Evolutionary conservation across 2,329 filamentous ascomycete genomes (phyloP).

Genomic region (Byssothecium circinans): DNA sequence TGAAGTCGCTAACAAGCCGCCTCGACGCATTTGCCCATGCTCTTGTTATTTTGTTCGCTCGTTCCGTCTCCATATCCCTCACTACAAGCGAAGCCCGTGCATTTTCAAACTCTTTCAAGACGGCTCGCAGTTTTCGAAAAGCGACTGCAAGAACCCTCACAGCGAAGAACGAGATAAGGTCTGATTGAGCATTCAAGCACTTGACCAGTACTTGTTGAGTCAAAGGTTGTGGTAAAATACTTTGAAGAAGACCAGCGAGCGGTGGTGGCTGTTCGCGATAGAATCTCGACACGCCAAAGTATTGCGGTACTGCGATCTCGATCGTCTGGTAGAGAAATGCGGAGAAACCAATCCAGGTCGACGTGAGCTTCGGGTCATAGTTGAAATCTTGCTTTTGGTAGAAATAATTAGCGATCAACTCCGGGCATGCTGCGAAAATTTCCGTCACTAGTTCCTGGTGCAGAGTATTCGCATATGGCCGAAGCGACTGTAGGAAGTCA

Average conservation of each 20-base stretch:
- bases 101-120: conserved; percentile 62
- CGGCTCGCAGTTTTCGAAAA: conserved; percentile 72
- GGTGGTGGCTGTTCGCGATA: conserved; percentile 74
- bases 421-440: conserved; percentile 80
- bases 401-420: conserved; percentile 88
- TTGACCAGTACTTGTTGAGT: conserved; percentile 77
- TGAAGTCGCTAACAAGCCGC: conserved; percentile 73
- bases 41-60: conserved; percentile 12
- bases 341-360: conserved; percentile 93
- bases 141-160: conserved; percentile 76
- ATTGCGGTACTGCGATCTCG: conserved; percentile 69
- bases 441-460: conserved; percentile 80
- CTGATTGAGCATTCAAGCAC: conserved; percentile 76
- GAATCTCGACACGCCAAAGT: conserved; percentile 67
- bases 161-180: conserved; percentile 81
- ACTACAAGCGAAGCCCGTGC: conserved; percentile 45
- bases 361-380: conserved; percentile 87
- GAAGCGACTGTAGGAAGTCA: conserved; percentile 75
- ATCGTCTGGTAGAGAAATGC: conserved; percentile 84
- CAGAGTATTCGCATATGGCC: conserved; percentile 77
- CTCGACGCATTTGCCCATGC: conserved; percentile 72
- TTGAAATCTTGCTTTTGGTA: conserved; percentile 73
- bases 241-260: conserved; percentile 77
- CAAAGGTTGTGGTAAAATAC: conserved; percentile 79
- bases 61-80: not conserved